phyloP scores from a whole-genome alignment of 768 basidiomycete species.

The Lyophyllum shimeji region DNA sequence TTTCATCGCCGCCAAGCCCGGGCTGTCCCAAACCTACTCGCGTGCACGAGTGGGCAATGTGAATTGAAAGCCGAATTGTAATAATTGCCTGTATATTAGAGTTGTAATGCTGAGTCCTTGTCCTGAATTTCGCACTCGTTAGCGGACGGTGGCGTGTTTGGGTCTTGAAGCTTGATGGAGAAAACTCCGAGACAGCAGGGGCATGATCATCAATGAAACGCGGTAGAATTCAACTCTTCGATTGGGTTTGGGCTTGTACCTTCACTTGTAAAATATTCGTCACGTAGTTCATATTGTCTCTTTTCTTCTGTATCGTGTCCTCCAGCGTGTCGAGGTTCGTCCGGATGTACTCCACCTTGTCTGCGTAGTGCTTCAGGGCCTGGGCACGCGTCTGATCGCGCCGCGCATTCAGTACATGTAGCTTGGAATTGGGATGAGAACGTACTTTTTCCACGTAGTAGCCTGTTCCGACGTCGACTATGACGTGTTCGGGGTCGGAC shows the following conservation, averaged over 20 bases:
- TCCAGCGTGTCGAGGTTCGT: slow-evolving; percentile 85
- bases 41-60: slow-evolving; percentile 45
- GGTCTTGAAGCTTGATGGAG: neutral
- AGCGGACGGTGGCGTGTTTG: no score
- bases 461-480: slow-evolving; percentile 95
- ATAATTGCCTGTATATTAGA: neutral
- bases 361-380: slow-evolving; percentile 77
- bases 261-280: slow-evolving; percentile 71
- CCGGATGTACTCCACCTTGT: slow-evolving; percentile 80
- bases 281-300: slow-evolving; percentile 82
- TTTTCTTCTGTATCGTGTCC: slow-evolving; percentile 86
- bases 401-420: neutral
- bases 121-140: neutral
- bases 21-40: slow-evolving; percentile 53
- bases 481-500: slow-evolving; percentile 78
- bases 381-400: slow-evolving; percentile 70
- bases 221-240: slow-evolving; percentile 1
- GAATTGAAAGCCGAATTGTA: neutral
- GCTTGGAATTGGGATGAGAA: neutral
- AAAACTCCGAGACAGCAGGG: neutral
- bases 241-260: slow-evolving; percentile 35
- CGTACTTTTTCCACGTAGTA: slow-evolving; percentile 94
- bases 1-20: slow-evolving; percentile 39
- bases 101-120: neutral
- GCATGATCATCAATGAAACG: neutral